Evolutionary conservation across 805 yeast species (phyloP).

Genomic region (Hagleromyces aurorensis): DNA sequence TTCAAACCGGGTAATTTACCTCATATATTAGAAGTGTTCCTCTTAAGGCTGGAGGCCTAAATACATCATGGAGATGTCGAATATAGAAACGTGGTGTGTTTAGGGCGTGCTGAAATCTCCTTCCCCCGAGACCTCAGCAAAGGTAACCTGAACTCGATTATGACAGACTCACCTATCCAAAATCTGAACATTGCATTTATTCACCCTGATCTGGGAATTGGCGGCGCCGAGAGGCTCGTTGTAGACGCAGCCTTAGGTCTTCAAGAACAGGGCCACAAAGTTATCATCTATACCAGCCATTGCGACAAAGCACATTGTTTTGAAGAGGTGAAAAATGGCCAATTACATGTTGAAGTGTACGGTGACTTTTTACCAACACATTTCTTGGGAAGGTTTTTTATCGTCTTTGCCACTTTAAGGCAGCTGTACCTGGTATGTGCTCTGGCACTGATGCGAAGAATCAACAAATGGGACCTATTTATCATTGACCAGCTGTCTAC

Average conservation of each 20-base stretch:
- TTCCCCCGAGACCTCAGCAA: no score
- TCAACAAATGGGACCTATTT: slow-evolving; percentile 54
- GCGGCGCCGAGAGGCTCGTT: slow-evolving; percentile 95
- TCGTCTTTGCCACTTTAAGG: slow-evolving; percentile 74
- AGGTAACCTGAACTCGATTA: no score
- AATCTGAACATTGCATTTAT: slow-evolving; percentile 65
- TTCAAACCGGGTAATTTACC: no score
- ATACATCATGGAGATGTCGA: no score
- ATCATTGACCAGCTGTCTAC: slow-evolving; percentile 85
- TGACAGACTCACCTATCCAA: no score
- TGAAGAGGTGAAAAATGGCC: slow-evolving; percentile 67
- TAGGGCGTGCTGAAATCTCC: no score
- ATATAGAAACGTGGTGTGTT: no score
- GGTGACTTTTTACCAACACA: slow-evolving; percentile 83
- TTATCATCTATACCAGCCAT: slow-evolving; percentile 78
- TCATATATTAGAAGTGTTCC: no score
- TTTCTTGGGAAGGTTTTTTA: slow-evolving; percentile 58
- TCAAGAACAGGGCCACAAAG: slow-evolving; percentile 54
- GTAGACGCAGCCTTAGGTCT: slow-evolving; percentile 92
- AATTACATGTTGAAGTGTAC: slow-evolving; percentile 54
- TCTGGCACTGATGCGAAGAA: slow-evolving; percentile 40
- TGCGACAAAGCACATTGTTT: slow-evolving; percentile 84
- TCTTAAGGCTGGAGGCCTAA: no score
- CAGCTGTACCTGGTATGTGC: slow-evolving; percentile 59
- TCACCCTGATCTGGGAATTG: slow-evolving; percentile 96